Conservation (phyloP, 1,284 basidiomycete species). For the Filobasidium uniguttulatum region DNA sequence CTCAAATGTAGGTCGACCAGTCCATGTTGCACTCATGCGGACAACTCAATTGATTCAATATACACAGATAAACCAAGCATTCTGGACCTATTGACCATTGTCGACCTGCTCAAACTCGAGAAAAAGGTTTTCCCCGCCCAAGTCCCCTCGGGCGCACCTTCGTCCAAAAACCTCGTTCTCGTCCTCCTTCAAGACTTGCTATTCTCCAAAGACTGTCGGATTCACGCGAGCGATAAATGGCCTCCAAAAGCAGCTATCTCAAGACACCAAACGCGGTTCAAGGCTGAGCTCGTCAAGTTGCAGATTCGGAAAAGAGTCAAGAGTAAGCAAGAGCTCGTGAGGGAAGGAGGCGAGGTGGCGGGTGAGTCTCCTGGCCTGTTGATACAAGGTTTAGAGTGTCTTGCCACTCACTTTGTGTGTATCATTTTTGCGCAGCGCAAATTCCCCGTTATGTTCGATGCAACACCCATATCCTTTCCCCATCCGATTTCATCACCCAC, state of each 20-base stretch:
- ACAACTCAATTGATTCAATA: neutral
- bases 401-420: neutral
- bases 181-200: constrained; percentile 79
- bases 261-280: constrained; percentile 74
- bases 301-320: constrained; percentile 64
- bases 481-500: constrained; percentile 21
- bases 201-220: constrained; percentile 50
- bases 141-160: constrained; percentile 30
- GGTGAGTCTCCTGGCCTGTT: constrained; percentile 11
- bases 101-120: constrained; percentile 59
- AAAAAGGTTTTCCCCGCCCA: constrained; percentile 49
- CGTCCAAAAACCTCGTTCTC: constrained; percentile 52
- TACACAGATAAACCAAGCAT: constrained; percentile 11
- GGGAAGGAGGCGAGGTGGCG: constrained; percentile 21
- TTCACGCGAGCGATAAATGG: constrained; percentile 69
- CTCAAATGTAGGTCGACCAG: constrained; percentile 61
- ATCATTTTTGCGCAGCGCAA: constrained; percentile 37
- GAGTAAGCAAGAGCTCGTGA: constrained; percentile 51
- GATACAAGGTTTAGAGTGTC: neutral
- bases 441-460: constrained; percentile 76
- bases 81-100: constrained; percentile 48
- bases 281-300: constrained; percentile 66
- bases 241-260: constrained; percentile 68
- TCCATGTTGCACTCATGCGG: too few relatives aligned
- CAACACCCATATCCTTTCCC: constrained; percentile 48